These are phyloP conservation scores for Stachybotrys chlorohalonatus DNA, from an alignment of 2,329 filamentous ascomycete genomes.

Conservation along the genomic window DNA sequence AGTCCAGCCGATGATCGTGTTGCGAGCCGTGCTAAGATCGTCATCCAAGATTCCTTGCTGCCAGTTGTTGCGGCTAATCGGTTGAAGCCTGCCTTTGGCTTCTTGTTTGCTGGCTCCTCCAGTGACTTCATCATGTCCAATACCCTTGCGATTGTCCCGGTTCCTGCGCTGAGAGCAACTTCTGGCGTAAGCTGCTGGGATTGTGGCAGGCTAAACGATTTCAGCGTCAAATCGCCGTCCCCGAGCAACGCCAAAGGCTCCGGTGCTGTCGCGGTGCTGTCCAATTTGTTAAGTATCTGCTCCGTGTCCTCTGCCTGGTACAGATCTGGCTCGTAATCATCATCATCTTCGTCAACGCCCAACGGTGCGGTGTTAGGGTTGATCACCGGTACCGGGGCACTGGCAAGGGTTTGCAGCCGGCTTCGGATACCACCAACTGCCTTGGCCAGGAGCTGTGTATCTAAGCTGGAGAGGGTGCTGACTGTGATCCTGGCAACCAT, in stretches of 20 bases:
- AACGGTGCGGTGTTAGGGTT: conserved; percentile 52
- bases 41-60: conserved; percentile 85
- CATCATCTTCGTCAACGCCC: conserved; percentile 70
- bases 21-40: conserved; percentile 74
- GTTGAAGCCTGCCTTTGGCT: conserved; percentile 66
- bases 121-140: conserved; percentile 68
- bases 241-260: conserved; percentile 17
- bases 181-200: conserved; percentile 65
- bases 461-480: conserved; percentile 64
- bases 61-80: conserved; percentile 76
- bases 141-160: conserved; percentile 65
- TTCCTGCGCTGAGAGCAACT: conserved; percentile 64
- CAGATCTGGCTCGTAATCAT: conserved; percentile 84
- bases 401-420: conserved; percentile 37
- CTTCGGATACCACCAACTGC: conserved; percentile 58
- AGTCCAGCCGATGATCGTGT: conserved; percentile 69
- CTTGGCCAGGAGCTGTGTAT: conserved; percentile 57
- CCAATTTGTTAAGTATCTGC: conserved; percentile 69
- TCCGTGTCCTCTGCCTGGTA: conserved; percentile 67
- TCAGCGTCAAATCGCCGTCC: conserved; percentile 48
- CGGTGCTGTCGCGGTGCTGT: conserved; percentile 51
- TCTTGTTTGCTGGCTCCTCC: conserved; percentile 55
- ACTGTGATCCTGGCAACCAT: conserved; percentile 76
- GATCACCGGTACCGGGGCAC: conserved; percentile 33
- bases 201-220: conserved; percentile 70